Percentiles rank a stretch among this genome's conserved stretches.
phyloP scores from a whole-genome alignment of 2,329 filamentous ascomycete species.

The Mycocentrospora acerina region DNA sequence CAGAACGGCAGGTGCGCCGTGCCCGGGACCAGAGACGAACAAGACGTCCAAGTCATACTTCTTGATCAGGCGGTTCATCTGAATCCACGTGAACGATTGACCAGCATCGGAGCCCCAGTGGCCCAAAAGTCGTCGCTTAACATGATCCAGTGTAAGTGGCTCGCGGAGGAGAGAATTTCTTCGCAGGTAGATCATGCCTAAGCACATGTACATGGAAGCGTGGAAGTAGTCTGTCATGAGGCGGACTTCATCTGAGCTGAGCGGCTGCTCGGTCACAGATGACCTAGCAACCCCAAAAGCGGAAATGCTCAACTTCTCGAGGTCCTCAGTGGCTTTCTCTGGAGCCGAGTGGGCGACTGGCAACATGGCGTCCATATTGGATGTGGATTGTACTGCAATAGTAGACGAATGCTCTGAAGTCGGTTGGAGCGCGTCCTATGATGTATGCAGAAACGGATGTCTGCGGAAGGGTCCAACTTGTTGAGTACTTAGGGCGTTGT shows the following conservation, averaged over 20 bases:
- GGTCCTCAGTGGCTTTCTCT: constrained; percentile 29
- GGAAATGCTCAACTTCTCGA: constrained; percentile 48
- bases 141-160: constrained; percentile 66
- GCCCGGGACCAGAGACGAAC: constrained; percentile 75
- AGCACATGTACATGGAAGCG: constrained; percentile 71
- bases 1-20: constrained; percentile 74
- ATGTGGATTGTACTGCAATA: constrained; percentile 1
- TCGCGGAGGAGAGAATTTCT: constrained; percentile 72
- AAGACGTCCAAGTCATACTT: constrained; percentile 73
- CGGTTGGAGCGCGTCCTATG: constrained; percentile 5
- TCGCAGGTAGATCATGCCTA: constrained; percentile 79
- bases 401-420: constrained; percentile 7
- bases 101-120: constrained; percentile 82
- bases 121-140: constrained; percentile 73
- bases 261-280: constrained; percentile 61
- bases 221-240: constrained; percentile 74
- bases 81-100: constrained; percentile 78
- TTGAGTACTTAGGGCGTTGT: neutral
- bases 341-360: constrained; percentile 21
- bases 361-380: constrained; percentile 28
- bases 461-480: constrained; percentile 6
- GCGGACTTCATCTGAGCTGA: constrained; percentile 65
- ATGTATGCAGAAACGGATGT: constrained; percentile 8
- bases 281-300: constrained; percentile 67
- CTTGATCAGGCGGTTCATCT: constrained; percentile 80